phyloP scores from a whole-genome alignment of 495 filamentous ascomycete genomes.

The Neurospora hispaniola region DNA sequence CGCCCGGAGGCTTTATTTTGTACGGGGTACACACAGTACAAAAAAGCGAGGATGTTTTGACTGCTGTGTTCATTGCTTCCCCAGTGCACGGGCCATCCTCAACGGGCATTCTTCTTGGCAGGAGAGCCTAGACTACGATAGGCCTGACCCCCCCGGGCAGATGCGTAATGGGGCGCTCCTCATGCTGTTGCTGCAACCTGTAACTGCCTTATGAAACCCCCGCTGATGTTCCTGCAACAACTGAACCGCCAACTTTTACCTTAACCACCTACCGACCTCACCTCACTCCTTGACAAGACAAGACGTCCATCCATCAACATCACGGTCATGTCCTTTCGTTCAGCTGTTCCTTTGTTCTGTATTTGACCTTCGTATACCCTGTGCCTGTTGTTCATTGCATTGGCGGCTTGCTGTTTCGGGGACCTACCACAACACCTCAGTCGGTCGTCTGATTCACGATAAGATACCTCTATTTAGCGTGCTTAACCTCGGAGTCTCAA shows the following conservation, averaged over 20 bases:
- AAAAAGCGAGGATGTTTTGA: neutral
- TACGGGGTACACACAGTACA: constrained; percentile 5
- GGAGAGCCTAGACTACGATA: neutral
- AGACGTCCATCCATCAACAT: neutral
- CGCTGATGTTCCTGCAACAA: neutral
- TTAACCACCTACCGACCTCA: neutral
- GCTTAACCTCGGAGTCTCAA: neutral
- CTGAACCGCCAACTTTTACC: neutral
- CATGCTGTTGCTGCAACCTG: neutral
- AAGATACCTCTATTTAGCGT: neutral
- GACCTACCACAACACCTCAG: neutral
- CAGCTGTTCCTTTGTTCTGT: neutral
- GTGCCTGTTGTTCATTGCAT: neutral
- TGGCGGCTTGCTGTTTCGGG: neutral
- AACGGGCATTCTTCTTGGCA: neutral
- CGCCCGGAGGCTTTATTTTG: constrained; percentile 15
- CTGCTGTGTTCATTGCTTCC: neutral
- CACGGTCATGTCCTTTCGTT: neutral
- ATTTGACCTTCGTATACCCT: neutral
- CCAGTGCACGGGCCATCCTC: neutral
- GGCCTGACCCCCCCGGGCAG: neutral
- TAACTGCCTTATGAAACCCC: neutral
- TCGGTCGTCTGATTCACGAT: neutral
- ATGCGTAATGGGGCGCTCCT: neutral
- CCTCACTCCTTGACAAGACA: neutral